Conservation (phyloP, 225 moss, liverwort and hornwort genomes). For the Rhytidiadelphus loreus region DNA sequence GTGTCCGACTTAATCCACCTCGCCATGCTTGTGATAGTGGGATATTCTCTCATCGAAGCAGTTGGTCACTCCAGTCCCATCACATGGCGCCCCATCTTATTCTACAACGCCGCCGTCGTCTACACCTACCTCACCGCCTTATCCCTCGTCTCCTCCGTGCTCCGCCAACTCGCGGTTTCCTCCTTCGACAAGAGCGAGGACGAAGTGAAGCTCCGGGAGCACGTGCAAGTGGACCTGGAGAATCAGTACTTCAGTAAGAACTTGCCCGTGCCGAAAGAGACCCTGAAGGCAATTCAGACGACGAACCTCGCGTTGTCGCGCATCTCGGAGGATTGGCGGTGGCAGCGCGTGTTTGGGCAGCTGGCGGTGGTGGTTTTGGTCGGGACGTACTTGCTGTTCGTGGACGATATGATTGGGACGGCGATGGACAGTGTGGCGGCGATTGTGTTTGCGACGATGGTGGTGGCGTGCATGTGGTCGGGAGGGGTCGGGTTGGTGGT, state of each 20-base stretch:
- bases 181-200: conserved; percentile 1
- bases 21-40: not conserved
- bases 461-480: conserved; percentile 13
- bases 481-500: not conserved
- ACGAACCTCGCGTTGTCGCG: not conserved
- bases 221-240: not conserved
- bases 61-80: conserved; percentile 8
- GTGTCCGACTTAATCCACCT: not conserved
- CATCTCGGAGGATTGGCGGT: conserved; percentile 12
- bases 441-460: not conserved
- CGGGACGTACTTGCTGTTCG: conserved; percentile 8
- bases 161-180: not conserved
- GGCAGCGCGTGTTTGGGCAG: conserved; percentile 16
- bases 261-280: not conserved
- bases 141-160: not conserved
- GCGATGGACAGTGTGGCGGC: conserved; percentile 13
- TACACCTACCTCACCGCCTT: not conserved
- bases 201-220: not conserved
- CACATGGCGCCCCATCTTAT: not conserved
- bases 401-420: not conserved
- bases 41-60: not conserved
- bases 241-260: not conserved
- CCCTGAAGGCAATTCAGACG: not conserved
- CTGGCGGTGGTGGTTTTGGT: conserved; percentile 1
- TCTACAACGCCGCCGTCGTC: conserved; percentile 6